Conservation (phyloP, 2,329 filamentous ascomycete species). For the Penicillium decumbens region DNA sequence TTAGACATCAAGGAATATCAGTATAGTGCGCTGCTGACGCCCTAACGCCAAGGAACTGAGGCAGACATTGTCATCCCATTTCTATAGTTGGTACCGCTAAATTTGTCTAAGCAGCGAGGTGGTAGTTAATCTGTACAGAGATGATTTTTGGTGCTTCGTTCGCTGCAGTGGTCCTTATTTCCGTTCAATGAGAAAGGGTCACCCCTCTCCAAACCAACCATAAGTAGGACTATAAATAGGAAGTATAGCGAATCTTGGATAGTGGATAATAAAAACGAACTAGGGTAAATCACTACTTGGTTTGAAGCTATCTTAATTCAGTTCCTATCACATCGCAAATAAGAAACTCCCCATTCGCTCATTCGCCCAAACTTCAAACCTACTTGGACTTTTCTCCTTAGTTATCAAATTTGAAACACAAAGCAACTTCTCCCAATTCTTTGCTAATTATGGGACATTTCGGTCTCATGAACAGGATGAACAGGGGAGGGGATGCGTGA, state of each 20-base stretch:
- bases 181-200: background rate
- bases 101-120: background rate
- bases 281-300: background rate
- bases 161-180: conserved; percentile 1
- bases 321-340: background rate
- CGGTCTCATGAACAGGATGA: conserved; percentile 2
- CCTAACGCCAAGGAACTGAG: background rate
- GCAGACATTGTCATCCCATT: background rate
- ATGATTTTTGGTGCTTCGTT: conserved; percentile 3
- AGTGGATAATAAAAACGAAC: background rate
- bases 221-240: background rate
- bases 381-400: background rate
- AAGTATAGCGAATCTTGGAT: background rate
- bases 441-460: conserved; percentile 26
- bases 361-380: background rate
- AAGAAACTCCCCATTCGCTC: background rate
- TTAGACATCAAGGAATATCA: too few species aligned
- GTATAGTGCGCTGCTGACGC: background rate
- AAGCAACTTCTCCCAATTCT: conserved; percentile 3
- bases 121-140: background rate
- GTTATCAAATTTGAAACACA: background rate
- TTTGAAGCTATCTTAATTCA: background rate
- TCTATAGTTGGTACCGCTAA: too few species aligned
- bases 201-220: background rate
- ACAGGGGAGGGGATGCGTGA: conserved; percentile 10